Evolutionary conservation across 1,284 basidiomycete species (phyloP), one percentile per base, ranked within the genome.

Genomic region (Trichosporon coremiiforme): DNA sequence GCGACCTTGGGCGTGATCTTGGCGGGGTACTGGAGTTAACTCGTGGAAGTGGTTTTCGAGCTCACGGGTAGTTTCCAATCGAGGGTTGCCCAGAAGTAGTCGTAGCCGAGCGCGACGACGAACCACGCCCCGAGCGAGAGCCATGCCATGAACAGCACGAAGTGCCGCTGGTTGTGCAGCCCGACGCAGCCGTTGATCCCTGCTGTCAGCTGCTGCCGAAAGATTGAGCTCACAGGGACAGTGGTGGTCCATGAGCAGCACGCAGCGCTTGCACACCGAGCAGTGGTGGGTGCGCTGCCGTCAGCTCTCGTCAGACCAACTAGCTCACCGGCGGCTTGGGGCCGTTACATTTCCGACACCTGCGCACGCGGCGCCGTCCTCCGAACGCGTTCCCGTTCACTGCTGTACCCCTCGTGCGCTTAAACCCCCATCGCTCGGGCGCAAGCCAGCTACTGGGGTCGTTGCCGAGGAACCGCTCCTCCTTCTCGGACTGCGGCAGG

Each of bases 141-240:
- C 81, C 93, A 94, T 17, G 86, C 85, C 88, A 92, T 93, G 69
- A 98, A 99, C 45, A 98, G 85, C 38, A 97, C 87, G 77, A 99
- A 99, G 83, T 98, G 94, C 0, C 96, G 89, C 82, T 98, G 95
- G 79, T 99, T 99, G 80, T 96, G 87, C 7, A 98, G 82, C 1
- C 97, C 96, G 29, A 99, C 93, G 77, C 95, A 98, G 87, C 94
- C 92, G 81, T 98, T 98, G 75, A 99, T 90, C 96, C 96, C 95
- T 91, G 82, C 63, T 20, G 12, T 71, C 38, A 75, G 66, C 63
- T 12, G 29, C 9, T 38, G 22, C 15, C n/a, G 9, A 13, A 5
- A 64, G 17, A 22, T 22, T 87, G 87, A n/a, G 79, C 83, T 83
- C 79, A 94, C 93, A 79, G 36, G 93, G 92, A 84, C 93, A 95